Base-by-base conservation (phyloP, 192 early-diverging fungal genomes). In the Backusella luteola region DNA sequence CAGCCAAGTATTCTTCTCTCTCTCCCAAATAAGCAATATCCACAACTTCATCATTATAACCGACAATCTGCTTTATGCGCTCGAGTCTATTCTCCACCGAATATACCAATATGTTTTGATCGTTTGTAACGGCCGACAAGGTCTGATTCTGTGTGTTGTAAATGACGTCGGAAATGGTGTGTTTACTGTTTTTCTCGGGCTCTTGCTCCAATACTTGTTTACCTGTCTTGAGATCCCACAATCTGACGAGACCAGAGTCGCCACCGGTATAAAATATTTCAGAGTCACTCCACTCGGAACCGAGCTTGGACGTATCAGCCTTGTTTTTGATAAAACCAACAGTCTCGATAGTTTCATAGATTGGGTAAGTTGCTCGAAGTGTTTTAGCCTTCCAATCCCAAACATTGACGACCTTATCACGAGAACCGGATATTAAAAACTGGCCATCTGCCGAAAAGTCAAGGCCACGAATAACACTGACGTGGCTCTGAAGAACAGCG, bases 41-140 rank as follows among this genome's bases (percentile, higher is more conserved):
- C 15, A 98, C 90, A 38, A 99, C 90, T 75, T 99, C 98, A 73
- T 99, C 95, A 74, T 98, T 98, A 82, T 96, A 96, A 41, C 98
- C 98, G 6, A 95, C 92, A 80, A 98, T 92, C 81, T 96, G 94
- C 73, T 92, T 93, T 23, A 87, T 81, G 4, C 91, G 88, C 76
- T 88, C 85, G 26, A 94, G 77, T 41, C 79, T 76, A 12, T 81
- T 76, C 11, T 75, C 69, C 12, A 92, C 80, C 19, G 87, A 74
- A 79, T 95, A 96, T 66, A 97, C 90, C 46, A 95, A 68, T 74
- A 99, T 87, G 78, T 97, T 97, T 77, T 97, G 95, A 81, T 98
- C 98, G 69, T 90, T 93, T 19, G 96, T 98, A 15, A 96, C 84
- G 1, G 90, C 90, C 12, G 90, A 86, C 34, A 99, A 73, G 12